These are phyloP conservation scores for Nakazawaea laoshanensis DNA, from an alignment of 805 yeast species.

Conservation along the genomic window DNA sequence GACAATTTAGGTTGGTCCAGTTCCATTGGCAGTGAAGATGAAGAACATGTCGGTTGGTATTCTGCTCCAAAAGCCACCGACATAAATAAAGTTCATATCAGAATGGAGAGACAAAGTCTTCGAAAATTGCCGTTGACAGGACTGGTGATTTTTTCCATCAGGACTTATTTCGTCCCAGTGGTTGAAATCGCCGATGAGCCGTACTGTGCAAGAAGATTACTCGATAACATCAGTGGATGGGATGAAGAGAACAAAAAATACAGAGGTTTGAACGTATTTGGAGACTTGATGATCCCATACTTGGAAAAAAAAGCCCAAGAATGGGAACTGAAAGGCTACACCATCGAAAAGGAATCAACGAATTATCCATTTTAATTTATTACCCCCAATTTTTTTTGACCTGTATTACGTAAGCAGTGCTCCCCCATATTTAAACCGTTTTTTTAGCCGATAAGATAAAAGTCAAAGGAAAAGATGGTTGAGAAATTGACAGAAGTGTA, in stretches of 20 bases:
- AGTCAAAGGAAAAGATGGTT: neutral
- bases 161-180: constrained; percentile 56
- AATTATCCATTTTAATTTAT: constrained; percentile 30
- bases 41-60: constrained; percentile 52
- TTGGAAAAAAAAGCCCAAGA: constrained; percentile 36
- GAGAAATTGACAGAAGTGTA: constrained; percentile 10
- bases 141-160: constrained; percentile 47
- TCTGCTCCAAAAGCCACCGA: constrained; percentile 45
- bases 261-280: constrained; percentile 48
- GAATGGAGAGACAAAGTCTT: constrained; percentile 59
- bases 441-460: no score
- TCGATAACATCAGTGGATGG: constrained; percentile 56
- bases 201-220: constrained; percentile 48
- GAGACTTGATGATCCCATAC: constrained; percentile 47
- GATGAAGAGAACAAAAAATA: constrained; percentile 49
- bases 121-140: constrained; percentile 55
- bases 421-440: no score
- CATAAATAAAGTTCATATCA: constrained; percentile 38
- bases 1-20: constrained; percentile 54
- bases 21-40: constrained; percentile 51
- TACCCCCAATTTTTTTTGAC: neutral
- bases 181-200: constrained; percentile 50
- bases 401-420: no score
- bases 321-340: constrained; percentile 36
- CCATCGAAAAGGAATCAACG: constrained; percentile 29